Base-by-base conservation (phyloP, 148 eudicot species). In the Vaccinium myrtillus region DNA sequence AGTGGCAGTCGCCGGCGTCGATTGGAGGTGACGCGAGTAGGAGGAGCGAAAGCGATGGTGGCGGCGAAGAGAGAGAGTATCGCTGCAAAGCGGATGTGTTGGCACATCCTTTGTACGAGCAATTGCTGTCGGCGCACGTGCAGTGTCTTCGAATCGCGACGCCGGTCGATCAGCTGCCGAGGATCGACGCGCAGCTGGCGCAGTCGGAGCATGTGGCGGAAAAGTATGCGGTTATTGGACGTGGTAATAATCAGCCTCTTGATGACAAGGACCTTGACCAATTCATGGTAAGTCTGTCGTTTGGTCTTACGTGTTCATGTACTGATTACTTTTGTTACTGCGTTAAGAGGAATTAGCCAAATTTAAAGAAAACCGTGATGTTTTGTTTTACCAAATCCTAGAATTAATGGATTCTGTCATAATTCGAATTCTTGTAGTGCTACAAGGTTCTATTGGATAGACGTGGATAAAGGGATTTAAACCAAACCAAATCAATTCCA, bases 151-250 rank as follows among this genome's bases (percentile, higher is more conserved):
- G 96, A 23, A 92, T 95, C 16, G 98, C 98, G 0, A 94, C 98
- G 18, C 98, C 98, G 54, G 96, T 96, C 25, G 98, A 96, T 88
- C 98, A 96, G 89, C 86, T 96, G 67, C 98, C 98, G 53, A 89
- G 96, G 85, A 94, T 96, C 58, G 98, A 94, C 25, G 96, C 98
- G 1, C 98, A 96, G 90, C 90, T 96, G 2, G 87, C 90, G 4
- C 98, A 93, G 84, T 91, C 95, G 73, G 96, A 93, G 81, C 88
- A 90, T 16, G 96, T 95, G 43, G 94, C 94, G 13, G 92, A 91
- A 0, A 94, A 94, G 80, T 95, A 95, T 80, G 89, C 96, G 2
- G 90, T 85, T n/a, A 85, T 91, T 39, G 92, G 91, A 2, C 87
- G 88, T 32, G 89, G 85, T 48, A 85, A 18, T 10, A 3, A 83